Evolutionary conservation across 495 filamentous ascomycete genomes (phyloP), one percentile per base, ranked within the genome.

Genomic region (Podospora appendiculata): DNA sequence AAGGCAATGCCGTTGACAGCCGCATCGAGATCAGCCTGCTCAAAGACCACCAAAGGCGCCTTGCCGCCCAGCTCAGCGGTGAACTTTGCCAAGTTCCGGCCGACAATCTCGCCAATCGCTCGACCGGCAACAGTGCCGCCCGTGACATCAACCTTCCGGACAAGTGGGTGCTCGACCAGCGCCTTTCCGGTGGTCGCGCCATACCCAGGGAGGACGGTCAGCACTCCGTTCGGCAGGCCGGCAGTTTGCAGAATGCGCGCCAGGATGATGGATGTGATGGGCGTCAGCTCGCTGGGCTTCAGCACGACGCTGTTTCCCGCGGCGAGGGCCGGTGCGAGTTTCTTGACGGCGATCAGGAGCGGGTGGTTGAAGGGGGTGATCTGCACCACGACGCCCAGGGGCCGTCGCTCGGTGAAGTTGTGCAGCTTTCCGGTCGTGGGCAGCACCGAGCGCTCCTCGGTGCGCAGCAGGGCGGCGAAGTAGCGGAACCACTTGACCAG

Each of bases 301-400:
- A 84, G 63, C 38, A 86, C 70, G 0, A 85, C 76, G 25, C 72
- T 75, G 54, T 86, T 85, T 0, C 83, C 84, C 0, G 81, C 79
- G 3, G 79, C 80, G 5, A 86, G 70, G 0, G 82, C 80, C 0
- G 81, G 77, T 4, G 72, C 81, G 32, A 84, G 65, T 56, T 85
- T 85, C 70, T 81, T 83, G 25, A 76, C 76, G n/a, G 79, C 78
- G 51, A 84, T 83, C 14, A 84, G 66, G 8, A 86, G 62, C 2
- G 82, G 81, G 50, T 83, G 79, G 60, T 85, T 85, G 66, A 82
- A 87, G 8, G 83, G 82, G 0, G 80, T 84, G 50, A 87, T 82
- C 49, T 79, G 79, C 4, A 73, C 79, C 0, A 84, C 80, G 0
- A 86, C 82, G 19, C 83, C 83, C 0, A 87, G 63, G 0, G 83